Base-by-base conservation (phyloP, 352 stramenopile genomes). In the Globisporangium echinulatum region DNA sequence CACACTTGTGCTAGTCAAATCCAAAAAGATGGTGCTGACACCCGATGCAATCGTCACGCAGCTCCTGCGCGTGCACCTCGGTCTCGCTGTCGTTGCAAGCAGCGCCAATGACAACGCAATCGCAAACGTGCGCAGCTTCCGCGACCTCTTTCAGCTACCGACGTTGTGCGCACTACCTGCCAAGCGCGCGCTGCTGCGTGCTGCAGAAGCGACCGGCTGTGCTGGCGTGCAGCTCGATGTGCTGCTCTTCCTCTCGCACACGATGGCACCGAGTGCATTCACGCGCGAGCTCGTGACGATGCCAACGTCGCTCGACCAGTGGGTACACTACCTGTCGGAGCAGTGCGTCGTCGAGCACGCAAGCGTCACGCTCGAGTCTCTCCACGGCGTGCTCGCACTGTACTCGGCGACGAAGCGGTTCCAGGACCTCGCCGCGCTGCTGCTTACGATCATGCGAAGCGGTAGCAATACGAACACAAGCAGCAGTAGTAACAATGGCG, bases 11-110 rank as follows among this genome's bases (percentile, higher is more conserved):
- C 25, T 25, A 25, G 25, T 25, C 25, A 25, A 25, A 25, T 25
- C 25, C 10, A 15, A 15, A 4, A n/a, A 15, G 11, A 58, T 58
- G 52, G 47, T 47, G 10, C 15, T 7, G 38, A 58, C 52, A 33
- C 67, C 76, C 6, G 62, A 89, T 46, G 66, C 92, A 42, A 61
- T 74, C 49, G 68, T 82, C 42, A 63, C 76, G 71, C 64, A 92
- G 73, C 72, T 97, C 44, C 68, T 98, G 87, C 54, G 84, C 83
- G 77, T 96, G 67, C 94, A 88, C 25, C 69, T 93, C 17, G 90
- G 80, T 5, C 82, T 96, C 7, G 68, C 75, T 19, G 62, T 73
- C 44, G 62, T 63, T n/a, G 10, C 40, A 5, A 25, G 6, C 8
- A 47, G 19, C 5, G 40, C 6, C 15, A 49, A 14, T 25, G 46